Evolutionary conservation across 2,329 filamentous ascomycete species (phyloP).

Genomic region (Sodiomyces alkalinus): DNA sequence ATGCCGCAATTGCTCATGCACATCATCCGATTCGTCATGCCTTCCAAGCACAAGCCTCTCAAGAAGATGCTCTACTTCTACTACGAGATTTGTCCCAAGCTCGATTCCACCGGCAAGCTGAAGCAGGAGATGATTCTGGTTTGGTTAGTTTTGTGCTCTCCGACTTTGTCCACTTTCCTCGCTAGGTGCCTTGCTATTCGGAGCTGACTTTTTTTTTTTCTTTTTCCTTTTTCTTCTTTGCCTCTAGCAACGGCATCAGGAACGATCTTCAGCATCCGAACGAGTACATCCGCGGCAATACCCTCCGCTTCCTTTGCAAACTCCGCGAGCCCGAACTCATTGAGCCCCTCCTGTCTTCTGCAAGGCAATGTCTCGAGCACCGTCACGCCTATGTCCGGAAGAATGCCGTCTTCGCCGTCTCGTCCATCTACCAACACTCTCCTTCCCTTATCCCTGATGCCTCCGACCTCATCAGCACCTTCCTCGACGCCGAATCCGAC

Average conservation of each 20-base stretch:
- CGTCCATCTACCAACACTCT: slow-evolving; percentile 83
- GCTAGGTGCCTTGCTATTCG: too few relatives aligned
- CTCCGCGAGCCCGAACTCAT: slow-evolving; percentile 90
- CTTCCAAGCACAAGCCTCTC: slow-evolving; percentile 85
- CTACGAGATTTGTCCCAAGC: slow-evolving; percentile 97
- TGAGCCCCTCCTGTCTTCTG: slow-evolving; percentile 85
- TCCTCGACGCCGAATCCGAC: slow-evolving; percentile 83
- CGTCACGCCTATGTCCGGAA: slow-evolving; percentile 96
- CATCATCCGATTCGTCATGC: slow-evolving; percentile 99
- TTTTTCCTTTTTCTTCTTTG: background rate
- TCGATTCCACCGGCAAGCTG: slow-evolving; percentile 80
- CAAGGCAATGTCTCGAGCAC: slow-evolving; percentile 84
- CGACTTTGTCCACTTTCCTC: too few relatives aligned
- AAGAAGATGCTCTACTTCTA: slow-evolving; percentile 99
- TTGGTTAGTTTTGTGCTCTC: slow-evolving; percentile 60
- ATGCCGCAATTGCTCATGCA: slow-evolving; percentile 97
- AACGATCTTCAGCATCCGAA: slow-evolving; percentile 96
- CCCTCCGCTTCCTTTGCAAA: slow-evolving; percentile 94
- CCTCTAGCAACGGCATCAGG: slow-evolving; percentile 93
- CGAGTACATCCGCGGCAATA: slow-evolving; percentile 96
- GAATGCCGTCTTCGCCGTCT: slow-evolving; percentile 89
- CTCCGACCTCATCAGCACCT: slow-evolving; percentile 76
- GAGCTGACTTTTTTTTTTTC: too few relatives aligned
- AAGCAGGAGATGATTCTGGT: slow-evolving; percentile 99
- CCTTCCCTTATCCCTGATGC: slow-evolving; percentile 90